Conservation (phyloP, 148 eudicot species). For the Camellia sinensis region DNA sequence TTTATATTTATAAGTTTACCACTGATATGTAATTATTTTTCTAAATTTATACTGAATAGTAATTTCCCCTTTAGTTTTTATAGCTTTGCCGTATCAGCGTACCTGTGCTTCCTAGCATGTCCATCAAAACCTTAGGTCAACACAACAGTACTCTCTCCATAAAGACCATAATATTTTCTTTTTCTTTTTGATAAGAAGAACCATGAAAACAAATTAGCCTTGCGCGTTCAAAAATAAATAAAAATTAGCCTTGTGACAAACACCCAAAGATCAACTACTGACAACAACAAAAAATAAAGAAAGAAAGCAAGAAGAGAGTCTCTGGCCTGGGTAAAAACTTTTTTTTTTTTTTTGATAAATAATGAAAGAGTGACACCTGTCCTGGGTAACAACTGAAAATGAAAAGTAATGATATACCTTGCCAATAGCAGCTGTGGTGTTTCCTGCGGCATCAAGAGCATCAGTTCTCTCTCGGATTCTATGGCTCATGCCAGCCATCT, state of each 20-base stretch:
- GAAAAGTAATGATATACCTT: conserved; percentile 45
- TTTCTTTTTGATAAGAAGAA: not conserved
- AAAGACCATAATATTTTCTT: not conserved
- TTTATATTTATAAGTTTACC: no score
- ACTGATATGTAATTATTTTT: no score
- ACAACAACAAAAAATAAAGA: not conserved
- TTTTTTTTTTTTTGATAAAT: no score
- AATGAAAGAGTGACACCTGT: no score
- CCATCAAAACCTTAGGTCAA: not conserved
- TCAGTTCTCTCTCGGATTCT: conserved; percentile 86
- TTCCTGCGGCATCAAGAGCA: conserved; percentile 97
- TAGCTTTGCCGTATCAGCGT: no score
- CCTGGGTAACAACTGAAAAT: no score
- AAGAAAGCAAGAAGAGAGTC: not conserved
- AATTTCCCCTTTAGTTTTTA: no score
- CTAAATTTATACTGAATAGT: no score
- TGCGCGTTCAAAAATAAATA: not conserved
- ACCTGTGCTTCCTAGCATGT: not conserved
- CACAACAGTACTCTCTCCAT: not conserved
- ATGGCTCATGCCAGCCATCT: conserved; percentile 98
- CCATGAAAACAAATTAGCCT: not conserved
- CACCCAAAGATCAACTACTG: not conserved
- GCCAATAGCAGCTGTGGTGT: conserved; percentile 94
- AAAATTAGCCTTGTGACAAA: not conserved
- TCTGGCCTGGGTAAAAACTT: not conserved